phyloP scores from a whole-genome alignment of 2,329 filamentous ascomycete genomes.

The Botrytis sinoallii region DNA sequence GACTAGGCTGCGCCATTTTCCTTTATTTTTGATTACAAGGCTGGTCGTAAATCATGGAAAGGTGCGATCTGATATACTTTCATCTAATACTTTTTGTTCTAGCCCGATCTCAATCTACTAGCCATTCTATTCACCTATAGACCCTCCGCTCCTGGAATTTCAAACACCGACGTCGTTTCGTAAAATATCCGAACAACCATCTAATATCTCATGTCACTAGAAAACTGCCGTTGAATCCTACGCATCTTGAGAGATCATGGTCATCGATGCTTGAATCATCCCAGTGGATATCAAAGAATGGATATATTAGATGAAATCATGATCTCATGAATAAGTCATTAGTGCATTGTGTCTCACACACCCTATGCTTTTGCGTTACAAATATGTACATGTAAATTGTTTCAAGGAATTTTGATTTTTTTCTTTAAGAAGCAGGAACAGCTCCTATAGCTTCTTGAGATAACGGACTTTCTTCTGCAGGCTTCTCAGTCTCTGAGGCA shows the following conservation, averaged over 20 bases:
- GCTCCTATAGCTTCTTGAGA: conserved; percentile 30
- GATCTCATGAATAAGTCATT: conserved; percentile 1
- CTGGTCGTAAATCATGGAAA: not conserved
- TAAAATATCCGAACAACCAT: conserved; percentile 3
- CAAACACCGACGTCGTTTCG: conserved; percentile 9
- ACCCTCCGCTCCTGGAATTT: not conserved
- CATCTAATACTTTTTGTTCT: not conserved
- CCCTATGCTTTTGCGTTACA: not conserved
- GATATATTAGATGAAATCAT: not conserved
- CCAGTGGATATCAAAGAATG: not conserved
- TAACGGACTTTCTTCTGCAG: conserved; percentile 16
- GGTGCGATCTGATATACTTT: not conserved
- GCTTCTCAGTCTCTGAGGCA: not conserved
- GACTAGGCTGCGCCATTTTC: not conserved
- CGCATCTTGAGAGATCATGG: not conserved
- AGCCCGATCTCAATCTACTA: not conserved
- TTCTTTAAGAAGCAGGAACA: conserved; percentile 31
- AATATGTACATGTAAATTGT: conserved; percentile 16
- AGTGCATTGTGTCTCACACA: conserved; percentile 2
- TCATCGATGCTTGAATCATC: not conserved
- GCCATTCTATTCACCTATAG: not conserved
- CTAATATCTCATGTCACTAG: not conserved
- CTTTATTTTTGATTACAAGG: not conserved
- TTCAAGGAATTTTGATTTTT: not conserved
- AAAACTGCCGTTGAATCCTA: not conserved